Base-by-base conservation (phyloP, 2,329 filamentous ascomycete genomes). In the Sporothrix pseudoabietina region DNA sequence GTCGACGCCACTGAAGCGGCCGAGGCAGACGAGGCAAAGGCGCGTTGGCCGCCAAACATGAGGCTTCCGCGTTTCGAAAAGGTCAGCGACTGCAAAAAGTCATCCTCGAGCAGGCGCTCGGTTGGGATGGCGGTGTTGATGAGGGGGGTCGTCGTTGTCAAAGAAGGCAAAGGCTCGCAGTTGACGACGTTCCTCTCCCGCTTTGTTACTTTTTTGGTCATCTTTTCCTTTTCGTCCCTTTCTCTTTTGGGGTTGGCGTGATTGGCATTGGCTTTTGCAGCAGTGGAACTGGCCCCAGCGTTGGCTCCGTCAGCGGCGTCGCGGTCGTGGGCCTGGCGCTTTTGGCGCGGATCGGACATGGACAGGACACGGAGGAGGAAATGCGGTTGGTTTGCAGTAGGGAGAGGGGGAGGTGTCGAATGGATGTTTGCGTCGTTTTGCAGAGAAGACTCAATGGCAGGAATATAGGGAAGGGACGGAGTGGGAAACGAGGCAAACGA, bases 61-160 rank as follows among this genome's bases (percentile, higher is more conserved):
- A 91, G 83, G 80, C 88, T 90, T 76, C 89, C 89, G 77, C 89
- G 84, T 75, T 89, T 89, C 73, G 88, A 90, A 78, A 91, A 91
- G 76, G 85, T 85, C 76, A 91, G 80, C 72, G 84, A 83, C 76
- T 82, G 84, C 78, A 90, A 80, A 78, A 88, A 87, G 77, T 86
- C 87, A 82, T 89, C 86, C 75, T 88, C 88, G 76, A 89, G 81
- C 72, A 90, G 82, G 77, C 80, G 83, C 73, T 87, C 86, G 72
- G 85, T 86, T 59, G 88, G 88, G 77, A 90, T 89, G 73, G 81
- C 79, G 68, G 88, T 86, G 78, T 83, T 85, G 78, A 90, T 84
- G 74, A 87, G 87, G 74, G 83, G 83, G 55, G 69, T 55, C 19
- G 68, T 0, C 6, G 69, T 49, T 26, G 52, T 22, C 52, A n/a